Conservation (phyloP, 257 asterid species). For the Mitragyna speciosa region DNA sequence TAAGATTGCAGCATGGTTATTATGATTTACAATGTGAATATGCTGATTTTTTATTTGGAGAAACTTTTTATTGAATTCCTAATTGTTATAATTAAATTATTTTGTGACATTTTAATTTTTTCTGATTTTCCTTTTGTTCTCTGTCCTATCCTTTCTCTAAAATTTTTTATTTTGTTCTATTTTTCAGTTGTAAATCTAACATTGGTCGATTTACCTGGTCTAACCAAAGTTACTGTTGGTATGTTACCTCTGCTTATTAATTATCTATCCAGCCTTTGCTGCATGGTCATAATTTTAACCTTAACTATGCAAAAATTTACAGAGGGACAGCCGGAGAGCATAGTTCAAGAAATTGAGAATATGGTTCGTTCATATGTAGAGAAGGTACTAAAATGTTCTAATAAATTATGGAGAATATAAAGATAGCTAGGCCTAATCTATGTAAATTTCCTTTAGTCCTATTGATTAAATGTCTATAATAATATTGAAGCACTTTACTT, state of each 20-base stretch:
- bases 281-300: neutral
- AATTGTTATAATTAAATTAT: too few species aligned
- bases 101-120: neutral
- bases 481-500: neutral
- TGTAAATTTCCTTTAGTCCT: neutral
- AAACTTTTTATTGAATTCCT: neutral
- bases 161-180: neutral
- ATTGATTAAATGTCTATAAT: neutral
- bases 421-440: neutral
- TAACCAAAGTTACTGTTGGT: constrained; percentile 53
- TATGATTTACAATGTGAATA: neutral
- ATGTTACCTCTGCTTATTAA: constrained; percentile 21
- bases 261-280: neutral
- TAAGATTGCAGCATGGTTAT: neutral
- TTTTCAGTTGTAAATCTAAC: constrained; percentile 51
- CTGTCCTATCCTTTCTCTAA: constrained; percentile 3
- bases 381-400: constrained; percentile 28
- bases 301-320: constrained; percentile 3
- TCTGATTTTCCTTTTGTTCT: neutral
- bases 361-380: constrained; percentile 45
- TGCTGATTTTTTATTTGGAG: neutral
- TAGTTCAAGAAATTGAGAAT: constrained; percentile 45
- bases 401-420: neutral
- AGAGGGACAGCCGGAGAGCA: constrained; percentile 49
- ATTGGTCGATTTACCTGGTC: constrained; percentile 48